Percentiles rank a stretch among this genome's conserved stretches.
These are phyloP conservation scores for Aschersonia sp. DNA, from an alignment of 2,329 filamentous ascomycete genomes.

Conservation along the genomic window DNA sequence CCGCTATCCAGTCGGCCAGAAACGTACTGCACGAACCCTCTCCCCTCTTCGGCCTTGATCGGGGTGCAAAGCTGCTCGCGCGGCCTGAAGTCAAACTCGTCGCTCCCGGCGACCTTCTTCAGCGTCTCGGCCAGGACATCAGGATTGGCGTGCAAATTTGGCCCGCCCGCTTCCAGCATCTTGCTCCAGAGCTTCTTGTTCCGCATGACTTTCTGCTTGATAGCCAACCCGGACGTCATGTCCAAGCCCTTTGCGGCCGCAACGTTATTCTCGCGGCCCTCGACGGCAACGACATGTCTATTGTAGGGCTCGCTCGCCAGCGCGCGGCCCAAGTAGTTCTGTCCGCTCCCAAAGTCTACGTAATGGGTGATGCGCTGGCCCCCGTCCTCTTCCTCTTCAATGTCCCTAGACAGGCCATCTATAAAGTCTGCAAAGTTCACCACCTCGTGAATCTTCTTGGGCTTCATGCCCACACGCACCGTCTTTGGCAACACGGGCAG, in stretches of 20 bases:
- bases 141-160: conserved; percentile 23
- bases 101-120: conserved; percentile 17
- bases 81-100: conserved; percentile 30
- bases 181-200: conserved; percentile 70
- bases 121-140: conserved; percentile 17
- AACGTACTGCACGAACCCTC: conserved; percentile 63
- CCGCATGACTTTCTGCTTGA: conserved; percentile 57
- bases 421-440: conserved; percentile 81
- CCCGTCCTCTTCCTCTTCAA: conserved; percentile 31
- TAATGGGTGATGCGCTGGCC: conserved; percentile 61
- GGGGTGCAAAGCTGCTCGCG: conserved; percentile 30
- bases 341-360: conserved; percentile 90
- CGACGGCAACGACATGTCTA: conserved; percentile 76
- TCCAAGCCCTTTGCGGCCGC: conserved; percentile 73
- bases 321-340: conserved; percentile 86
- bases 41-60: conserved; percentile 43
- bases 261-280: conserved; percentile 77
- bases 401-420: conserved; percentile 39
- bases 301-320: conserved; percentile 78
- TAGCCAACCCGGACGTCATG: conserved; percentile 60
- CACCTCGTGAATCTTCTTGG: conserved; percentile 92
- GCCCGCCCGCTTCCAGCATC: conserved; percentile 24
- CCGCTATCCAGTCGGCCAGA: conserved; percentile 61
- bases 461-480: conserved; percentile 81
- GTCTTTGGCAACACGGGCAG: conserved; percentile 47